Evolutionary conservation across 257 asterid genomes (phyloP).

Genomic region (Solanum chmielewskii): DNA sequence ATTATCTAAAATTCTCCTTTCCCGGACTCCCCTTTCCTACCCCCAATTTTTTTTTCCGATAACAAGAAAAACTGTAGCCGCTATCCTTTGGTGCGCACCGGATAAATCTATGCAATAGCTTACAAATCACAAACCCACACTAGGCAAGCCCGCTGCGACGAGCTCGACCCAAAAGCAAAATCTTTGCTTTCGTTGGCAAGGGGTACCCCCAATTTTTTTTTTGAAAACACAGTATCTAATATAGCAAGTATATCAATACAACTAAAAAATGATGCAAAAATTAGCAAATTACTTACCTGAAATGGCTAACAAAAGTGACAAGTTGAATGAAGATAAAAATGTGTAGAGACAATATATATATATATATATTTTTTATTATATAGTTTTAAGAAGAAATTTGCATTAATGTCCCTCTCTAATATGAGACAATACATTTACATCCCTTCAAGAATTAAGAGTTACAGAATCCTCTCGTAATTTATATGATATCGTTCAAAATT

Average conservation of each 20-base stretch:
- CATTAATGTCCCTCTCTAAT: neutral
- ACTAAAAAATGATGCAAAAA: neutral
- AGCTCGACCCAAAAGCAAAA: too few species aligned
- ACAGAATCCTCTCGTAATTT: neutral
- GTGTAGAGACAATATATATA: neutral
- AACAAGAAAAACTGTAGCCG: too few species aligned
- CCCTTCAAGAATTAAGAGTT: neutral
- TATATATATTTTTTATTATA: too few species aligned
- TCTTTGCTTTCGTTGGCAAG: too few species aligned
- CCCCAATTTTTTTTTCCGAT: neutral
- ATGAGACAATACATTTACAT: neutral
- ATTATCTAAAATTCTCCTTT: neutral
- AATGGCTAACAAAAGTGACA: neutral
- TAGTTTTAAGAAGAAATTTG: neutral
- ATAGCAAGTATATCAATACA: neutral
- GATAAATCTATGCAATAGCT: too few species aligned
- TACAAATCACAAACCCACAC: too few species aligned
- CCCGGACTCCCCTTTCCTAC: neutral
- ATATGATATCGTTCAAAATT: accelerated
- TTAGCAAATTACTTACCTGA: neutral
- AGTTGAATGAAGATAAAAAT: neutral
- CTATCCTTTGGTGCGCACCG: too few species aligned
- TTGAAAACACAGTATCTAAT: neutral
- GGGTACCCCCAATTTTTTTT: neutral
- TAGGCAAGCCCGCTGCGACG: too few species aligned